Percentiles rank a stretch among this genome's conserved stretches.
Conservation (phyloP, 1,139 yeast genomes). For the Candida labiduridarum region DNA sequence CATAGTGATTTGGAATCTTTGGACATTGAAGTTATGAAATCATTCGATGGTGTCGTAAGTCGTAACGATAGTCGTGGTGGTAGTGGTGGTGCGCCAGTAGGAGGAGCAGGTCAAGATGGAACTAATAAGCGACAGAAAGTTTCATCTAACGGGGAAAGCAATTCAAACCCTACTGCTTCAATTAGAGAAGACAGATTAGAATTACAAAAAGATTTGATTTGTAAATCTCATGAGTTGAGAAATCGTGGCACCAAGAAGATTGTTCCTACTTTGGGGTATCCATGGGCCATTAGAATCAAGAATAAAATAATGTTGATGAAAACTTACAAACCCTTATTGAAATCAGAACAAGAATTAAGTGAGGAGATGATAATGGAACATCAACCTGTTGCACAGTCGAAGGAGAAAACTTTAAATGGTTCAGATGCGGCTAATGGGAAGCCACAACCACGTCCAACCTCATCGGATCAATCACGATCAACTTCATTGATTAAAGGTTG, state of each 20-base stretch:
- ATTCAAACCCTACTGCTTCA: neutral
- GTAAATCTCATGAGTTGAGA: conserved; percentile 17
- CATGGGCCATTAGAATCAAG: conserved; percentile 39
- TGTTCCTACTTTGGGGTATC: conserved; percentile 45
- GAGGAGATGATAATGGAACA: neutral
- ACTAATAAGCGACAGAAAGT: conserved; percentile 14
- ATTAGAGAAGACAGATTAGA: conserved; percentile 8
- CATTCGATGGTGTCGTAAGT: conserved; percentile 9
- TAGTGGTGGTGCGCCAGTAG: neutral
- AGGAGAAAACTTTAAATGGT: neutral
- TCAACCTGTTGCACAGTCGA: neutral
- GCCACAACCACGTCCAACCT: neutral
- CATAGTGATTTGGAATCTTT: conserved; percentile 14
- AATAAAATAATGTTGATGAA: conserved; percentile 38
- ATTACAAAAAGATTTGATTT: conserved; percentile 16
- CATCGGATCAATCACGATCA: neutral
- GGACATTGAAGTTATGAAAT: conserved; percentile 16
- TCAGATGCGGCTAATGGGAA: conserved; percentile 1
- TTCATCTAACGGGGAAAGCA: neutral
- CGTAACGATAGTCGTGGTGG: too few relatives aligned
- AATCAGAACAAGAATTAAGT: conserved; percentile 7
- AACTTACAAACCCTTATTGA: conserved; percentile 29
- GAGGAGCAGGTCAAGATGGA: neutral
- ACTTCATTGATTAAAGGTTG: conserved; percentile 24
- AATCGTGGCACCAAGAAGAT: conserved; percentile 24